These are phyloP conservation scores for Verticillium alfalfae DNA, from an alignment of 2,329 filamentous ascomycete species.

Conservation along the genomic window DNA sequence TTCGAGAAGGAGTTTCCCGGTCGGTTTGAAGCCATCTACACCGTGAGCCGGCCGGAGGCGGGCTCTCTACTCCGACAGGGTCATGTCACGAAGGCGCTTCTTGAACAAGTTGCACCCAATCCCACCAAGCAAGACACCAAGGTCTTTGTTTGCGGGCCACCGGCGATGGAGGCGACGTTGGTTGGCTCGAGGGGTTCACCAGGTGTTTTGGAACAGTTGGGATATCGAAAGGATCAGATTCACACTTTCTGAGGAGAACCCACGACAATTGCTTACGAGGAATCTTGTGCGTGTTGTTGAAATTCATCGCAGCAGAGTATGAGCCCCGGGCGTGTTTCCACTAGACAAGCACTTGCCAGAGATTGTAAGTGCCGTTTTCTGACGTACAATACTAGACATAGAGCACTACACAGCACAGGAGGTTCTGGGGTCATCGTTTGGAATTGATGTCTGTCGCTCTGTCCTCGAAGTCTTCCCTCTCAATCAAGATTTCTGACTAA, in stretches of 20 bases:
- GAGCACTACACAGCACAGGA: too few species aligned
- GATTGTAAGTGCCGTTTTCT: too few species aligned
- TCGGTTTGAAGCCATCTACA: slow-evolving; percentile 53
- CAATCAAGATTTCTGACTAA: too few species aligned
- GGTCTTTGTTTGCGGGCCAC: slow-evolving; percentile 66
- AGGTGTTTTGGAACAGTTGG: slow-evolving; percentile 52
- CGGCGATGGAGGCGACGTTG: slow-evolving; percentile 57
- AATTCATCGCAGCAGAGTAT: too few species aligned
- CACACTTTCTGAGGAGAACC: slow-evolving; percentile 43
- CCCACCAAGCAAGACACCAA: slow-evolving; percentile 35
- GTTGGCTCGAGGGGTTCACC: slow-evolving; percentile 35
- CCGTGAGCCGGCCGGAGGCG: slow-evolving; percentile 42
- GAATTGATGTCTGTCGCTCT: too few species aligned
- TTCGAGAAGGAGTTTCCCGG: slow-evolving; percentile 46
- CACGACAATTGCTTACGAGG: too few species aligned
- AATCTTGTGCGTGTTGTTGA: too few species aligned
- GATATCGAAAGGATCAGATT: slow-evolving; percentile 52
- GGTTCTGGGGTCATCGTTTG: too few species aligned
- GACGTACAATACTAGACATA: too few species aligned
- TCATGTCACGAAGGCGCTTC: slow-evolving; percentile 49
- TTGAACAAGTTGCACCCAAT: slow-evolving; percentile 41
- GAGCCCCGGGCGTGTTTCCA: too few species aligned
- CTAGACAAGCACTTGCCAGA: too few species aligned
- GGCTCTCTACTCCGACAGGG: slow-evolving; percentile 43
- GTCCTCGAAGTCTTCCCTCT: too few species aligned